Evolutionary conservation across 139 green algal genomes (phyloP).

Genomic region (Coelastrella sp.): DNA sequence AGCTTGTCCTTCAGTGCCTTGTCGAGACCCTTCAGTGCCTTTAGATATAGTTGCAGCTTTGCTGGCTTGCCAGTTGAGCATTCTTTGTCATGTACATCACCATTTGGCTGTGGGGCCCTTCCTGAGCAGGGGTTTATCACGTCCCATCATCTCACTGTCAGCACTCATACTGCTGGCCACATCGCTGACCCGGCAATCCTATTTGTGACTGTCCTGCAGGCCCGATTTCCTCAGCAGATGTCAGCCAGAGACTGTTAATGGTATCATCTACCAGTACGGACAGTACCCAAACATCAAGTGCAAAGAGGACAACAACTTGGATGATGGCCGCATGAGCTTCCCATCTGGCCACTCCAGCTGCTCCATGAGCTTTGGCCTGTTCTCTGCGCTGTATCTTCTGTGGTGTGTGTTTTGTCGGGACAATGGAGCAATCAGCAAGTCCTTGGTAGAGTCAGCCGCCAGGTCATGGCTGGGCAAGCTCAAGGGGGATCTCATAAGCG

Average conservation of each 20-base stretch:
- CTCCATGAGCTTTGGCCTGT: conserved; percentile 31
- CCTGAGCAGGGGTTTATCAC: too few relatives aligned
- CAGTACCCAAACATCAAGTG: neutral
- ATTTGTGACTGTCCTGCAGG: neutral
- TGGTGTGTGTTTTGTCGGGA: neutral
- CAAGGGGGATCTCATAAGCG: neutral
- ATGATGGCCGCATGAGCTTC: conserved; percentile 26
- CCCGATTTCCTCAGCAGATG: conserved; percentile 27
- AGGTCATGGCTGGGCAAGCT: neutral
- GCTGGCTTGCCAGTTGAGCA: too few relatives aligned
- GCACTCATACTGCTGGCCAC: too few relatives aligned
- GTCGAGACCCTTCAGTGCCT: too few relatives aligned
- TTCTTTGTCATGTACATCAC: too few relatives aligned
- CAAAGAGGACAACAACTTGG: neutral
- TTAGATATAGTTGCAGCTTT: too few relatives aligned
- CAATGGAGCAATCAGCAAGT: neutral
- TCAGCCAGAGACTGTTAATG: neutral
- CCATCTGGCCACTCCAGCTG: conserved; percentile 25
- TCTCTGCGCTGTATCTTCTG: conserved; percentile 18
- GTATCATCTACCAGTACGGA: neutral
- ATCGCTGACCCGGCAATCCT: too few relatives aligned
- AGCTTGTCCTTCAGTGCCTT: too few relatives aligned
- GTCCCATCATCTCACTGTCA: too few relatives aligned
- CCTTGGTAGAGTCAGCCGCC: neutral
- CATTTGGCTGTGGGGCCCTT: too few relatives aligned